phyloP scores from a whole-genome alignment of 176 grass and related monocot genomes.

The Ensete ventricosum region DNA sequence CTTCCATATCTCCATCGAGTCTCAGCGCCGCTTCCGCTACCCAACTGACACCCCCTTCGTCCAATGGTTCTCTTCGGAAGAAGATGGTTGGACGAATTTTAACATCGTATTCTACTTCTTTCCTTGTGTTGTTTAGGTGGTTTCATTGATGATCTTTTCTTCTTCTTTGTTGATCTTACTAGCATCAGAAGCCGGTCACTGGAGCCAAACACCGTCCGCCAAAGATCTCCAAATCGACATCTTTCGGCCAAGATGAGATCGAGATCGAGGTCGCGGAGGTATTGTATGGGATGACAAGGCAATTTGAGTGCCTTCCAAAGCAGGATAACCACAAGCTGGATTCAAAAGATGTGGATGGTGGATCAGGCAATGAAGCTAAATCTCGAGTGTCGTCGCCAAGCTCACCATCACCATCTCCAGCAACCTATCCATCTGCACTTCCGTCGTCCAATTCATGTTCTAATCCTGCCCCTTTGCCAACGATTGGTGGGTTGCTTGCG shows the following conservation, averaged over 20 bases:
- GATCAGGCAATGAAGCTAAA: conserved; percentile 32
- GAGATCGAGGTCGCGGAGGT: conserved; percentile 92
- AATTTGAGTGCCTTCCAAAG: conserved; percentile 51
- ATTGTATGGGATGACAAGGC: conserved; percentile 77
- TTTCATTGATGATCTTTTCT: conserved; percentile 1
- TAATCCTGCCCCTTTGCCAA: conserved; percentile 32
- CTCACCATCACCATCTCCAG: conserved; percentile 14
- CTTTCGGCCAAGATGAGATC: conserved; percentile 86
- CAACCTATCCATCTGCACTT: background rate
- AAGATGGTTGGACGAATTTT: conserved; percentile 45
- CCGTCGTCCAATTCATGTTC: conserved; percentile 47
- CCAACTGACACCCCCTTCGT: conserved; percentile 72
- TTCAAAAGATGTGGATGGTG: conserved; percentile 27
- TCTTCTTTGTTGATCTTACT: conserved; percentile 6
- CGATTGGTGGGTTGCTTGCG: conserved; percentile 35
- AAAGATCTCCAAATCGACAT: conserved; percentile 57
- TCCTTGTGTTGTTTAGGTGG: conserved; percentile 5
- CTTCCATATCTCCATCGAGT: conserved; percentile 32
- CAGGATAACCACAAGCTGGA: conserved; percentile 58
- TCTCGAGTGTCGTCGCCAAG: conserved; percentile 65
- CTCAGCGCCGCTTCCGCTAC: conserved; percentile 20
- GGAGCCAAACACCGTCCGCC: conserved; percentile 30
- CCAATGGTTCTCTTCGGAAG: conserved; percentile 43
- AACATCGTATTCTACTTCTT: background rate
- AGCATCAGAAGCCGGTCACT: conserved; percentile 46